Evolutionary conservation across 1,284 basidiomycete genomes (phyloP), one percentile per base, ranked within the genome.

Genomic region (Boletus calvinii): DNA sequence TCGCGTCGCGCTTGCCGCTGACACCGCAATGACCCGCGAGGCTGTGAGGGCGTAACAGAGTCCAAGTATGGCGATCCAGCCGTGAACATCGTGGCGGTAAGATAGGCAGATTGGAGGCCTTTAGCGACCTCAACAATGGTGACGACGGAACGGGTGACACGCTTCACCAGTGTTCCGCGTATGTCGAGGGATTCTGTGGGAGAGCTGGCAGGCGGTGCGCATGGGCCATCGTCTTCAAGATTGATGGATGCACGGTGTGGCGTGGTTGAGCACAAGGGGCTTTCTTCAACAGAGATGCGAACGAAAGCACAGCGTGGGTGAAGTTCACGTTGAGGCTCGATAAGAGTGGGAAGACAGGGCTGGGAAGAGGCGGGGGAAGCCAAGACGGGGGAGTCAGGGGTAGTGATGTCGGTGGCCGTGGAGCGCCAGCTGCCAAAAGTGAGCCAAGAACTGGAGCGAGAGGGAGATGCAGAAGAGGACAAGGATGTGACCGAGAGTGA

Each of bases 101-200:
- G 74, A 58, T 83, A 84, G 24, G 78, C 79, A 24, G 70, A 72
- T 61, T 84, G 82, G 58, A 84, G 73, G n/a, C 75, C 75, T 50
- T 75, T 76, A 13, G 82, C 82, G 1, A 78, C 69, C 57, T 77
- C 77, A 42, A 83, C 63, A 42, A 84, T 66, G 34, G 71, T 72
- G 26, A 74, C 66, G 43, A 84, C 71, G 22, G 75, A 76, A 47
- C 72, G 71, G 41, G 74, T 66, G 40, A 83, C 63, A 34, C 63
- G 67, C 36, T 58, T 62, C 6, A 70, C 66, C 8, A 74, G 49
- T 6, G 52, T 24, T 0, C 47, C 47, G 1, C 53, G 57, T 29
- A 62, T 31, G 46, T 24, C 48, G 12, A 48, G 53, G n/a, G 60
- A 46, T 12, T 55, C 42, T n/a, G 44, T 13, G 37, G 49, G 12